Percentiles rank a stretch among this genome's conserved stretches.
phyloP scores from a whole-genome alignment of 805 yeast species.

The Candida gorgasii region DNA sequence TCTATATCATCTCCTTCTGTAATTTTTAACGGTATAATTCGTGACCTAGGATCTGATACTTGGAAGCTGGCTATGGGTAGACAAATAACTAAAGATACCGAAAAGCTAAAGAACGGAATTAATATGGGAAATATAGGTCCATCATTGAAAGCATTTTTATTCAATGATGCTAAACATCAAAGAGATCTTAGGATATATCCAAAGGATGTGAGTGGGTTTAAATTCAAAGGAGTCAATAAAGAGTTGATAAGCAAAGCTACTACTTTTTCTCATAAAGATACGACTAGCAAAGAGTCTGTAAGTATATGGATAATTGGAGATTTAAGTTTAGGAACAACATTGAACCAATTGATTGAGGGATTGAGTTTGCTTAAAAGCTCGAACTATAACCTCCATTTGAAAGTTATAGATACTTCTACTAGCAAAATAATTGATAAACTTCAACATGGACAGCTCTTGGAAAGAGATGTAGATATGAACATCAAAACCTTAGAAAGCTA shows the following conservation, averaged over 20 bases:
- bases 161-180: slow-evolving; percentile 37
- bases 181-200: slow-evolving; percentile 49
- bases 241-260: slow-evolving; percentile 27
- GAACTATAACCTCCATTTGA: slow-evolving; percentile 36
- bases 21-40: slow-evolving; percentile 73
- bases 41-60: slow-evolving; percentile 45
- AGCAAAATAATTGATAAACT: slow-evolving; percentile 6
- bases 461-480: not conserved
- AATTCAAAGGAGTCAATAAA: slow-evolving; percentile 30
- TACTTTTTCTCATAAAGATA: slow-evolving; percentile 25
- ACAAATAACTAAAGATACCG: slow-evolving; percentile 57
- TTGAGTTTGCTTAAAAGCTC: slow-evolving; percentile 25
- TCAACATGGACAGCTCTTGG: slow-evolving; percentile 5
- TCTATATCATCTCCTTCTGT: slow-evolving; percentile 51
- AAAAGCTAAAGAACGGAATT: slow-evolving; percentile 28
- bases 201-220: slow-evolving; percentile 29
- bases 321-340: slow-evolving; percentile 30
- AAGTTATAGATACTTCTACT: slow-evolving; percentile 30
- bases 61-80: slow-evolving; percentile 58
- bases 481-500: not conserved
- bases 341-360: slow-evolving; percentile 31
- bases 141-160: slow-evolving; percentile 41
- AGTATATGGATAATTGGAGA: slow-evolving; percentile 58
- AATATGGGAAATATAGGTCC: slow-evolving; percentile 24
- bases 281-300: slow-evolving; percentile 1